Evolutionary conservation across 2,329 filamentous ascomycete genomes (phyloP), one percentile per base, ranked within the genome.

Genomic region (Scedosporium apiospermum): DNA sequence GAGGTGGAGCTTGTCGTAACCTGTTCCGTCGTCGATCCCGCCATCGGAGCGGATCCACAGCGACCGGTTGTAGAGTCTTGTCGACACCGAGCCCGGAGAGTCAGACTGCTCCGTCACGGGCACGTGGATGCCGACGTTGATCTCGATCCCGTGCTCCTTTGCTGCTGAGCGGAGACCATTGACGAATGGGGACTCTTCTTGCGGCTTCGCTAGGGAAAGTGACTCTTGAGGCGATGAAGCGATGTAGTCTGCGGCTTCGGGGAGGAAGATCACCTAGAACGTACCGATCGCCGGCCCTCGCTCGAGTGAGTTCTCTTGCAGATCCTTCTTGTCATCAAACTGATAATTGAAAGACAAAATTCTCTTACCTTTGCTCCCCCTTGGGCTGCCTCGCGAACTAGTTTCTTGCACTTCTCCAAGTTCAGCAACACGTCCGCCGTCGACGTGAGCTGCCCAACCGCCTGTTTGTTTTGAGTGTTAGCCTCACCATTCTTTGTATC

Each of bases 161-260:
- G 93, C 93, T 21, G 86, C 86, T 23, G 83, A 76, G 65, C 85
- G 86, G 1, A 97, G 82, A 3, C 92, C 92, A 0, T 81, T 76
- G 12, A 97, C 88, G 72, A 97, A 97, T 30, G 84, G 81, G 12
- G 86, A 91, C 23, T 80, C 77, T 2, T 80, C 72, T 46, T 88
- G 82, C 2, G 91, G 82, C 63, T 82, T 83, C 66, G 86, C 91
- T 9, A 97, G 85, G 4, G 84, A 80, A 7, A 92, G 75, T 0
- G 88, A 89, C 68, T 93, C 87, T 10, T 83, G 73, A 2, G 87
- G 79, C 0, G 85, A 87, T 1, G 82, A 79, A 21, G 86, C 88
- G 69, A 97, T 92, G 78, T 96, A 97, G 77, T 96, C 92, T 63
- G 85, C 86, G 26, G 93, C 93, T 81, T 97, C 93, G 12, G 93